Conservation (phyloP, 805 yeast species). For the Metschnikowia aberdeeniae region DNA sequence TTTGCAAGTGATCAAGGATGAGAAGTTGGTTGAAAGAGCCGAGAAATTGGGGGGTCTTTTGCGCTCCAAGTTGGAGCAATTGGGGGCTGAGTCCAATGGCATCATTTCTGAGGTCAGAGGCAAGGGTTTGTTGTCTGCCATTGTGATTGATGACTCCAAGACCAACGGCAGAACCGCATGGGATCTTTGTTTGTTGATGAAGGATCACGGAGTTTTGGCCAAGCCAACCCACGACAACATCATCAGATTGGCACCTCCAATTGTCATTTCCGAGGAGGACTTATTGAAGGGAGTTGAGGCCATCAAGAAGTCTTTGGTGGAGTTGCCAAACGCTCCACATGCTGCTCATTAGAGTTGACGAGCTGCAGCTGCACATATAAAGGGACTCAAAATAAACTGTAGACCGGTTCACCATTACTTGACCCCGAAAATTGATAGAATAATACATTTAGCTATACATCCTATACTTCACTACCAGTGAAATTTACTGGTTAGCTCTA, state of each 20-base stretch:
- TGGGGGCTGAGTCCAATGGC: constrained; percentile 50
- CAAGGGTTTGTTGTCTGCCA: constrained; percentile 81
- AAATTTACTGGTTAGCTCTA: background rate
- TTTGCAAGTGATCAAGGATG: constrained; percentile 82
- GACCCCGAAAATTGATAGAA: background rate
- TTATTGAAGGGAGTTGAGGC: constrained; percentile 74
- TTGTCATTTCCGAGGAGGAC: constrained; percentile 86
- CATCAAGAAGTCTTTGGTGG: constrained; percentile 55
- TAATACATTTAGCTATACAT: background rate
- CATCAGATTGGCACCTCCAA: constrained; percentile 93
- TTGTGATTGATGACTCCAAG: constrained; percentile 81
- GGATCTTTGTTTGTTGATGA: constrained; percentile 91
- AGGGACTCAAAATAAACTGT: background rate
- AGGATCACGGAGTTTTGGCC: constrained; percentile 83
- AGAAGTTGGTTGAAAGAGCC: constrained; percentile 78
- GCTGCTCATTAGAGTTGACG: constrained; percentile 32
- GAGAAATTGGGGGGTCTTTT: constrained; percentile 65
- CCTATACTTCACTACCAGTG: background rate
- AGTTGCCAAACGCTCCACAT: constrained; percentile 52
- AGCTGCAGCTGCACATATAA: background rate
- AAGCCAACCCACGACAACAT: constrained; percentile 96
- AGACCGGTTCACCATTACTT: background rate
- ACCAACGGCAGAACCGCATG: constrained; percentile 91
- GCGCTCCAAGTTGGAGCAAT: constrained; percentile 51
- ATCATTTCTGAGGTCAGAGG: constrained; percentile 69